Conservation (phyloP, 345 rosid species). For the Pistacia vera region DNA sequence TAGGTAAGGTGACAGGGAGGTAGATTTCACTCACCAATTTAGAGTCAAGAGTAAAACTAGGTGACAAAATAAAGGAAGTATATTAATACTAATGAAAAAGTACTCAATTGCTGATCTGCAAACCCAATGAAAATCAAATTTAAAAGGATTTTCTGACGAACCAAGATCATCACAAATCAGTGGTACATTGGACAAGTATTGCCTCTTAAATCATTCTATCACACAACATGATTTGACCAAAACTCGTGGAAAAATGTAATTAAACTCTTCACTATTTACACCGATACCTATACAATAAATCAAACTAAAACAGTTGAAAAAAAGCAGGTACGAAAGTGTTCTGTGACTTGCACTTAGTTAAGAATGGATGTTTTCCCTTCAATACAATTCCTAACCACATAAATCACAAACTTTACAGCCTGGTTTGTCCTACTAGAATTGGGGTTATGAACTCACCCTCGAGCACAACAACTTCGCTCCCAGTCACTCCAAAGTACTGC, state of each 20-base stretch:
- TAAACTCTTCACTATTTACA: not conserved
- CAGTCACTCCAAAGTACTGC: conserved; percentile 67
- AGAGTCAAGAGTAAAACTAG: not conserved
- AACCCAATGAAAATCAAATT: not conserved
- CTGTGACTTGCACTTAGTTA: not conserved
- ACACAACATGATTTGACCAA: not conserved
- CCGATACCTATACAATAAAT: conserved; percentile 4
- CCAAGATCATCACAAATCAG: not conserved
- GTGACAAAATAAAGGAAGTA: conserved; percentile 2
- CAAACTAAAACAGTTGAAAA: not conserved
- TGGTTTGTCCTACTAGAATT: conserved; percentile 9
- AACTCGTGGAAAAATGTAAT: not conserved
- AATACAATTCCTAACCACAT: conserved; percentile 6
- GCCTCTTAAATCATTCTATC: not conserved
- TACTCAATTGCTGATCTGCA: not conserved
- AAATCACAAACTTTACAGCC: not conserved
- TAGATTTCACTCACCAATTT: not conserved
- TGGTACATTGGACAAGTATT: not conserved
- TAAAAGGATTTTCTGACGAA: not conserved
- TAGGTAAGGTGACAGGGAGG: not conserved
- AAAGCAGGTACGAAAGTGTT: not conserved
- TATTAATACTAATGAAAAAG: not conserved
- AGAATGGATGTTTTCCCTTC: not conserved
- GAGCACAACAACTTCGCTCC: conserved; percentile 97
- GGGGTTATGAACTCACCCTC: conserved; percentile 64